phyloP scores from a whole-genome alignment of 129 eudicot species.

The Gnaphalium uliginosum region DNA sequence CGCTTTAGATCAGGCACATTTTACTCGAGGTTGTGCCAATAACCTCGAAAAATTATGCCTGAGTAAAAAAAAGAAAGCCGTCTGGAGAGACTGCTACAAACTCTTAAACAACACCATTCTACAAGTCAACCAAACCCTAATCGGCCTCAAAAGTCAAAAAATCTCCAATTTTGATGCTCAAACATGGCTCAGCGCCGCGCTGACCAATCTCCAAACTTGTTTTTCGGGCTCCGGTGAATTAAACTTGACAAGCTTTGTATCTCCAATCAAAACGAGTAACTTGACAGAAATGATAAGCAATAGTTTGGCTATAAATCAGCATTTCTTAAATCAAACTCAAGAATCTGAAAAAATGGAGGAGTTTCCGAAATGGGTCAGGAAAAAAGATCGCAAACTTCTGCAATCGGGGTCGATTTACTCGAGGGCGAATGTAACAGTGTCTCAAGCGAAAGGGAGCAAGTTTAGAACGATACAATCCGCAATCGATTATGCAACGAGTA shows the following conservation, averaged over 20 bases:
- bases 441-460: conserved; percentile 39
- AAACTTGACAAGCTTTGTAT: conserved; percentile 33
- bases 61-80: conserved; percentile 41
- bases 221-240: conserved; percentile 54
- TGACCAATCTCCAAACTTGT: conserved; percentile 69
- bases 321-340: conserved; percentile 21
- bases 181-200: conserved; percentile 68
- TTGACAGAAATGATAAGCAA: conserved; percentile 43
- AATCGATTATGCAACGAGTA: conserved; percentile 37
- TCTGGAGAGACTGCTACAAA: conserved; percentile 55
- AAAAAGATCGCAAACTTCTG: conserved; percentile 38
- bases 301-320: conserved; percentile 35
- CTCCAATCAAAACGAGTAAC: conserved; percentile 45
- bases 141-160: conserved; percentile 13
- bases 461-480: conserved; percentile 41
- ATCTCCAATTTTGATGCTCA: conserved; percentile 52
- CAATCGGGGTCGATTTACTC: conserved; percentile 27
- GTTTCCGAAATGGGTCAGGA: conserved; percentile 38
- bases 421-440: conserved; percentile 37
- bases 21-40: conserved; percentile 26
- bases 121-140: conserved; percentile 48
- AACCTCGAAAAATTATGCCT: conserved; percentile 39
- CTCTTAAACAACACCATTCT: conserved; percentile 47
- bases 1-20: conserved; percentile 42
- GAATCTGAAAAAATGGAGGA: conserved; percentile 22